Evolutionary conservation across 202 grass and related monocot species (phyloP).

Genomic region (Zoysia matrella): DNA sequence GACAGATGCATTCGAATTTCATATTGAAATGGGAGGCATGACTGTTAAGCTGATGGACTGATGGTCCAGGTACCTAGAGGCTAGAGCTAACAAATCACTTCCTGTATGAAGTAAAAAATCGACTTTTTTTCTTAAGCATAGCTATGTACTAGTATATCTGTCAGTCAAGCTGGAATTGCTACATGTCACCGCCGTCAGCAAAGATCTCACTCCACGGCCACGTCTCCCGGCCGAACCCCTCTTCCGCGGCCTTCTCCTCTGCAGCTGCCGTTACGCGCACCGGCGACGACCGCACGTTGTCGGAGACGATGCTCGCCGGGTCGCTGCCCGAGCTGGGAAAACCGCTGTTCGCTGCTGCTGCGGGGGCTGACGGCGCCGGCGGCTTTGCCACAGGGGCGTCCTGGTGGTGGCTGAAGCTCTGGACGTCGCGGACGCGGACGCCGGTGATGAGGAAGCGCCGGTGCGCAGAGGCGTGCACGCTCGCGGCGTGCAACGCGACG

Average conservation of each 20-base stretch:
- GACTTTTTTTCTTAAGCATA: background rate
- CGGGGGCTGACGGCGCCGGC: constrained; percentile 35
- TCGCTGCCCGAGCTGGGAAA: constrained; percentile 7
- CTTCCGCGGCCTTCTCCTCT: background rate
- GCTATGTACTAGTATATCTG: background rate
- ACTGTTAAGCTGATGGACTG: background rate
- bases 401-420: constrained; percentile 33
- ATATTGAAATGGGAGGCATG: background rate
- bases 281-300: background rate
- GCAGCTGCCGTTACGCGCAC: background rate
- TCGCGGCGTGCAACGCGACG: constrained; percentile 61
- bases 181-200: constrained; percentile 31
- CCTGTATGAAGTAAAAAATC: background rate
- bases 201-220: constrained; percentile 69
- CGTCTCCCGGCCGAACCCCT: constrained; percentile 24
- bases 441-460: constrained; percentile 80
- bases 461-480: constrained; percentile 53
- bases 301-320: background rate
- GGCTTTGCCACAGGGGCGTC: background rate
- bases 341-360: constrained; percentile 48
- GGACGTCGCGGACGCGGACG: constrained; percentile 50
- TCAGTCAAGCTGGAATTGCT: constrained; percentile 36
- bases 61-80: background rate
- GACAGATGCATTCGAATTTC: background rate
- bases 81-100: background rate